These are phyloP conservation scores for Quillaja saponaria DNA, from an alignment of 306 rosid genomes.

Conservation along the genomic window DNA sequence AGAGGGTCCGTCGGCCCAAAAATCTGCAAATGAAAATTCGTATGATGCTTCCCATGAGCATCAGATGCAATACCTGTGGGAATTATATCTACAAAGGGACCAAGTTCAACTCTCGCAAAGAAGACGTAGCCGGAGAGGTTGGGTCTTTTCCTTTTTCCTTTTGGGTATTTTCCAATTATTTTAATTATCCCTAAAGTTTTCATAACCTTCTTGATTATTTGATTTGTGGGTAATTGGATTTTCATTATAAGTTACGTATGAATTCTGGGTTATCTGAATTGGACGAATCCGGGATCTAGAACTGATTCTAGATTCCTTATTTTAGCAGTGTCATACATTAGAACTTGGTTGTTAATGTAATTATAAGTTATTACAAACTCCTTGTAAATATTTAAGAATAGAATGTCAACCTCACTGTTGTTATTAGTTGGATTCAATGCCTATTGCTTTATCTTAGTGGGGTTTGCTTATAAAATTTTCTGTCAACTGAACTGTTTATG, in stretches of 20 bases:
- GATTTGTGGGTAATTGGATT: neutral
- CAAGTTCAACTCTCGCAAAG: constrained; percentile 61
- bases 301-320: too few relatives aligned
- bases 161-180: neutral
- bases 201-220: neutral
- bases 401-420: too few relatives aligned
- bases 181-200: neutral
- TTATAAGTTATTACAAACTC: too few relatives aligned
- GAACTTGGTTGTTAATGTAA: too few relatives aligned
- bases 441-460: constrained; percentile 16
- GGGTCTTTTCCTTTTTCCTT: too few relatives aligned
- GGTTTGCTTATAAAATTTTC: constrained; percentile 9
- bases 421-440: neutral
- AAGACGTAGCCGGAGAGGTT: constrained; percentile 49
- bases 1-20: constrained; percentile 67
- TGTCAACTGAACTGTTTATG: neutral
- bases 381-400: too few relatives aligned
- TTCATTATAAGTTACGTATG: too few relatives aligned
- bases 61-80: constrained; percentile 83
- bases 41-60: constrained; percentile 99
- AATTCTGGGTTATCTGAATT: constrained; percentile 9
- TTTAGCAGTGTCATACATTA: too few relatives aligned
- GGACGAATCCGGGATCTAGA: too few relatives aligned
- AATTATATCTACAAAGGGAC: constrained; percentile 65
- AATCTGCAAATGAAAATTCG: constrained; percentile 90